Conservation (phyloP, 768 basidiomycete species). For the Auricularia cornea region DNA sequence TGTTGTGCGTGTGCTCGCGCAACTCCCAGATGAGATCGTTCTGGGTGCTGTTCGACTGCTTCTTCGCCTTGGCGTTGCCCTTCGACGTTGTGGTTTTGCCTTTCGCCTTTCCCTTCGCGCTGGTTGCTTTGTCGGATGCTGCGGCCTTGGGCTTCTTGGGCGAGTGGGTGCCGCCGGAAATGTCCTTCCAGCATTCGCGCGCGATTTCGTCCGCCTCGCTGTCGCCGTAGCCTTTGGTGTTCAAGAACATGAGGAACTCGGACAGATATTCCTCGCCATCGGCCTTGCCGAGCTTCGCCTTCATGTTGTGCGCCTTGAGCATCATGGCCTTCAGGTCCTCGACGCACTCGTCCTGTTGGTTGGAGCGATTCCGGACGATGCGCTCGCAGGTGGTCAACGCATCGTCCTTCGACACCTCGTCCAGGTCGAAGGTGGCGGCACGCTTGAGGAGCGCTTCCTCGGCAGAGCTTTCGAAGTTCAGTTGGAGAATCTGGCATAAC, state of each 20-base stretch:
- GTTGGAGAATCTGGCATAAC: constrained; percentile 3
- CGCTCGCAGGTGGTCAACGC: constrained; percentile 91
- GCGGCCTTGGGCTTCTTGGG: constrained; percentile 7
- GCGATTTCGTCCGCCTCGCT: constrained; percentile 22
- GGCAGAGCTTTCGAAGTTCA: constrained; percentile 47
- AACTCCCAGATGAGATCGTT: constrained; percentile 70
- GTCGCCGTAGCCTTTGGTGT: constrained; percentile 49
- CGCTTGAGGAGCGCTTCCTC: constrained; percentile 92
- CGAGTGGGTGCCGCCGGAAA: constrained; percentile 21
- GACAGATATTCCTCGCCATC: constrained; percentile 72
- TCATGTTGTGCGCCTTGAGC: constrained; percentile 53
- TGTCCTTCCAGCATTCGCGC: constrained; percentile 2
- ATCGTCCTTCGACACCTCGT: constrained; percentile 52
- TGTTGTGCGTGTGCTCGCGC: constrained; percentile 79
- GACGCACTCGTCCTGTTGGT: constrained; percentile 74
- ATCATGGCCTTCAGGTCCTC: constrained; percentile 61
- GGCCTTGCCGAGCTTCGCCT: constrained; percentile 56
- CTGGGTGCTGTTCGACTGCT: constrained; percentile 45
- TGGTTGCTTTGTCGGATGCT: constrained; percentile 7
- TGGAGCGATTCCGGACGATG: constrained; percentile 74
- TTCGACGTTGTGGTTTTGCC: too few species aligned
- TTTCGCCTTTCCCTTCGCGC: too few species aligned
- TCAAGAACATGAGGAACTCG: constrained; percentile 45
- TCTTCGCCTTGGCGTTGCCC: constrained; percentile 21
- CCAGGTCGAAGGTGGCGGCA: constrained; percentile 90